Evolutionary conservation across 129 eudicot genomes (phyloP), one percentile per base, ranked within the genome.

Genomic region (Arctium lappa): DNA sequence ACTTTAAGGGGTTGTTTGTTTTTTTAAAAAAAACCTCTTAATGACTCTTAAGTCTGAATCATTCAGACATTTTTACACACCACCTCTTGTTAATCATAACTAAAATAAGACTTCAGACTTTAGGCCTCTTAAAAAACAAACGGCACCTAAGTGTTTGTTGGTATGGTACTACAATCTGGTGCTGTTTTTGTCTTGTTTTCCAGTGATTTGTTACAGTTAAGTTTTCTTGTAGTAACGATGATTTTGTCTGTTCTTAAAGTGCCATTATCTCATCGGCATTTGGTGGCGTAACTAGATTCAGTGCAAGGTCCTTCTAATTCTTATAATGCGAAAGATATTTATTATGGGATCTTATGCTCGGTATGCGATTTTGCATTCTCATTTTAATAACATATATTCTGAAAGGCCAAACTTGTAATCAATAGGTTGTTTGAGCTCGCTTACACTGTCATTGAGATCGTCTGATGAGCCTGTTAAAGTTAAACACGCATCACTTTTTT

Each of bases 341-440:
- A 82, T 42, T 81, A 65, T 74, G 37, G 90, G 75, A 60, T 32
- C 79, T 72, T 85, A 83, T 81, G 42, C 65, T 48, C 88, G 87
- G 71, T 86, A 86, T 72, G 78, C 87, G 9, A 69, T 68, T 82
- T 65, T 90, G 86, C 94, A 91, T 81, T 89, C 97, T 53, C 93
- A 85, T 89, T 33, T 33, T 33, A 33, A 33, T 1, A 1, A 33
- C 36, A 33, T 33, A 33, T 33, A 33, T 33, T 33, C 15, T 71
- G 22, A 38, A 6, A 60, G 62, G 62, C 63, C 11, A 33, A 48
- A 69, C 13, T 27, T 29, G n/a, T 50, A 77, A 71, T 46, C 31
- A 69, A 80, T 56, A n/a, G 66, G 66, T 56, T 9, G 56, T 10
- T 16, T 8, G 8, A 56, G 6, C 66, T 56, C 9, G 15, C 15